Evolutionary conservation across 2,329 filamentous ascomycete species (phyloP).

Genomic region (Dactylellina leptospora): DNA sequence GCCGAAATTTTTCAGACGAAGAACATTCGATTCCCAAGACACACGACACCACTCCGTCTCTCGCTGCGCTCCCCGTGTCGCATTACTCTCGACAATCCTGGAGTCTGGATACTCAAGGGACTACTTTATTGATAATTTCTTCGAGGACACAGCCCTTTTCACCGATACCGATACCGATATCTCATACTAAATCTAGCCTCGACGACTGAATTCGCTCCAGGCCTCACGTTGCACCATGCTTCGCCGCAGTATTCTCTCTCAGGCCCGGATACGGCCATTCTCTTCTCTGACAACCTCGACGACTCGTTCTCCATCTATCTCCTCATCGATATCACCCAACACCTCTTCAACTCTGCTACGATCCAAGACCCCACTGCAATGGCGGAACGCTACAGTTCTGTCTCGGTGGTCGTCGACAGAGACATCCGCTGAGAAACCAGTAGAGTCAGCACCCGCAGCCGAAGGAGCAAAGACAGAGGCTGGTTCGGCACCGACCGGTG

Average conservation of each 20-base stretch:
- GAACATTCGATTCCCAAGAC: slow-evolving; percentile 8
- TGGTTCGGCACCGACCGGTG: slow-evolving; percentile 43
- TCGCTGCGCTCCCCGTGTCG: not conserved
- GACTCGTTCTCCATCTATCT: slow-evolving; percentile 11
- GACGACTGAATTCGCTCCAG: not conserved
- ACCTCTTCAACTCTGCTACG: slow-evolving; percentile 14
- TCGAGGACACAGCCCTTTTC: slow-evolving; percentile 9
- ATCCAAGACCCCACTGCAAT: slow-evolving; percentile 42
- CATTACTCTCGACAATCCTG: not conserved
- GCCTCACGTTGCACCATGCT: slow-evolving; percentile 18
- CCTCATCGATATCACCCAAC: slow-evolving; percentile 26
- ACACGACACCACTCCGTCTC: slow-evolving; percentile 15
- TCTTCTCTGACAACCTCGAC: slow-evolving; percentile 58
- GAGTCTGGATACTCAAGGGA: slow-evolving; percentile 44
- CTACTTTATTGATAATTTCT: slow-evolving; percentile 51
- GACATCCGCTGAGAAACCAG: slow-evolving; percentile 56
- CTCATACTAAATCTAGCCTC: too few species aligned
- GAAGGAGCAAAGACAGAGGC: slow-evolving; percentile 61
- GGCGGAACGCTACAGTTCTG: slow-evolving; percentile 42
- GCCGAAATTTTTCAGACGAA: slow-evolving; percentile 25
- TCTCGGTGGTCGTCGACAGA: slow-evolving; percentile 51
- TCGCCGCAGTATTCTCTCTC: slow-evolving; percentile 40
- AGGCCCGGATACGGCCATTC: slow-evolving; percentile 54
- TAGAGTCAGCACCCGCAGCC: slow-evolving; percentile 59
- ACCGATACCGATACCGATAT: not conserved